Evolutionary conservation across 2,329 filamentous ascomycete species (phyloP), one percentile per base, ranked within the genome.

Genomic region (Alternaria alternata): DNA sequence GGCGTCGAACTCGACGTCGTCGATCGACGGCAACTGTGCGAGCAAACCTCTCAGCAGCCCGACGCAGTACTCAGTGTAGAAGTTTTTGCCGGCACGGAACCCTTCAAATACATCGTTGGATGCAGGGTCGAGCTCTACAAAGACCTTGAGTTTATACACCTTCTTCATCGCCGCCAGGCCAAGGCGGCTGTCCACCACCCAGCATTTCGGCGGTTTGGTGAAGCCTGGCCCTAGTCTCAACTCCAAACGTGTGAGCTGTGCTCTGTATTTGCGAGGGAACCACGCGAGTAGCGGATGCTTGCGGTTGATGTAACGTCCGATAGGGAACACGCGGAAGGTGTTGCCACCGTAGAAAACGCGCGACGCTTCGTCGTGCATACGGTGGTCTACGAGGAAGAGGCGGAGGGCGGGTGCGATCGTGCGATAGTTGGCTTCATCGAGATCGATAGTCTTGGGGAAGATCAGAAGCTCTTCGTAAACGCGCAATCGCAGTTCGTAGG

Each of bases 151-250:
- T 14, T 81, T 82, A 30, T 84, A 82, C 20, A 91, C 84, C 48
- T 83, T 86, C 57, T 78, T 77, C 74, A 88, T 90, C 51, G 91
- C 88, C 1, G 74, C 66, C 7, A 94, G 81, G 0, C 90, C 90
- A 1, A 93, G 81, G 1, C 84, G 83, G 5, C 84, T 79, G 64
- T 88, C 89, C 12, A 92, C 88, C 1, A 88, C 86, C 89, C 91
- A 93, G 51, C 88, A 87, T 34, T 82, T 82, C 1, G 91, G 91
- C 14, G 91, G 91, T 58, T 85, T 85, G 62, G 82, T 88, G 87
- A 89, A 94, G 20, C 90, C 90, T 0, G 90, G 90, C 0, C 91
- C 91, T 0, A 94, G 81, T 3, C 91, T 86, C 54, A 94, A 78
- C 76, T 94, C 88, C 3, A 94, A 79, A 0, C 85, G 85, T 0